These are phyloP conservation scores for Mycosarcoma mackinlayi DNA, from an alignment of 1,284 basidiomycete species.

Conservation along the genomic window DNA sequence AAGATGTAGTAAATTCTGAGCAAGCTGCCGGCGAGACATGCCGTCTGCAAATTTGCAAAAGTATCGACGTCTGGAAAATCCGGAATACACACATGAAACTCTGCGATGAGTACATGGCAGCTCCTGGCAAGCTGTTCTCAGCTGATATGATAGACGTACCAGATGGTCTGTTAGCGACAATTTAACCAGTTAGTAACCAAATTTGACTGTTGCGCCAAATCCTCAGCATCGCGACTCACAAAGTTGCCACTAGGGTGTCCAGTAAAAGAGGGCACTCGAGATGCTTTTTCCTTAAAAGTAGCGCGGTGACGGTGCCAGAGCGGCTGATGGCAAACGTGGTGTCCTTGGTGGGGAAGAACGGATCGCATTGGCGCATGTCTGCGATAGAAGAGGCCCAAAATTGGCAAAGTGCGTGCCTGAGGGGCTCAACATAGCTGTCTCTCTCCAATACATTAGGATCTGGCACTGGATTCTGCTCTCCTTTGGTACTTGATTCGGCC, in stretches of 20 bases:
- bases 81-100: too few relatives aligned
- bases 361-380: constrained; percentile 32
- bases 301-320: constrained; percentile 9
- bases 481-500: too few relatives aligned
- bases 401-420: not conserved
- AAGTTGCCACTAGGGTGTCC: not conserved
- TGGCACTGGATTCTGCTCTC: not conserved
- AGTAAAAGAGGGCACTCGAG: not conserved
- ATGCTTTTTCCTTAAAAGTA: constrained; percentile 1
- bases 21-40: not conserved
- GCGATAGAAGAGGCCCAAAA: constrained; percentile 29
- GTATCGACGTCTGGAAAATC: constrained; percentile 1
- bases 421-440: not conserved
- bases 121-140: not conserved
- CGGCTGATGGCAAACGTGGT: not conserved
- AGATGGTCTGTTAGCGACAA: constrained; percentile 1
- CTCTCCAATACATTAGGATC: not conserved
- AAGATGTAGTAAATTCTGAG: constrained; percentile 10
- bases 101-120: too few relatives aligned
- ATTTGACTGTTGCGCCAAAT: too few relatives aligned
- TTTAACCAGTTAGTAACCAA: not conserved
- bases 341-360: constrained; percentile 7
- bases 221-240: too few relatives aligned
- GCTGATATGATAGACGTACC: constrained; percentile 8
- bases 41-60: not conserved